Percentiles rank a stretch among this genome's conserved stretches.
phyloP scores from a whole-genome alignment of 2,329 filamentous ascomycete genomes.

The Paracorniculantispora psalliotae region DNA sequence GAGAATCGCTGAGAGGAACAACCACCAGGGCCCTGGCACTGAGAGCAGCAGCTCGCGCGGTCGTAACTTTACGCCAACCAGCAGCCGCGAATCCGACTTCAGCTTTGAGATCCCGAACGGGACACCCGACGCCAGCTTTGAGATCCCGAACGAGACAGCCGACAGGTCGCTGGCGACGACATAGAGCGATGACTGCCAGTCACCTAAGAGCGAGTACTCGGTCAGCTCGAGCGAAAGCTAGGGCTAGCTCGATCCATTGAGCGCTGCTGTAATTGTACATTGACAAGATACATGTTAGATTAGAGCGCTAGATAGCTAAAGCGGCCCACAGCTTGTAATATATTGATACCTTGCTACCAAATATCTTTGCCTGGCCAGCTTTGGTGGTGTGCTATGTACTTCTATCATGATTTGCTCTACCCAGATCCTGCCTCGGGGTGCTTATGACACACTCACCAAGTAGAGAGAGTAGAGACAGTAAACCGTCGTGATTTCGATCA shows the following conservation, averaged over 20 bases:
- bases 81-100: conserved; percentile 11
- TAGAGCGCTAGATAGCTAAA: conserved; percentile 13
- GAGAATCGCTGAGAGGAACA: conserved; percentile 20
- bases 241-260: background rate
- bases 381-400: no score
- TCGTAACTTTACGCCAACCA: conserved; percentile 11
- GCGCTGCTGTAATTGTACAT: conserved; percentile 6
- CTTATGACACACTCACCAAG: no score
- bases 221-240: background rate
- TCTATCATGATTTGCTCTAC: no score
- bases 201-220: conserved; percentile 8
- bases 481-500: no score
- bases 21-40: background rate
- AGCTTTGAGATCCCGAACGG: conserved; percentile 8
- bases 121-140: conserved; percentile 11
- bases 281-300: conserved; percentile 12
- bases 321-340: conserved; percentile 12
- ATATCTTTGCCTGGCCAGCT: no score
- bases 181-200: conserved; percentile 11
- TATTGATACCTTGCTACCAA: background rate
- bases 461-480: no score
- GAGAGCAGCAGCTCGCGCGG: background rate
- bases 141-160: conserved; percentile 3
- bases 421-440: no score
- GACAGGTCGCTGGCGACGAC: conserved; percentile 12